Percentiles rank a stretch among this genome's conserved stretches.
These are phyloP conservation scores for Corchorus olitorius DNA, from an alignment of 345 rosid genomes.

Conservation along the genomic window DNA sequence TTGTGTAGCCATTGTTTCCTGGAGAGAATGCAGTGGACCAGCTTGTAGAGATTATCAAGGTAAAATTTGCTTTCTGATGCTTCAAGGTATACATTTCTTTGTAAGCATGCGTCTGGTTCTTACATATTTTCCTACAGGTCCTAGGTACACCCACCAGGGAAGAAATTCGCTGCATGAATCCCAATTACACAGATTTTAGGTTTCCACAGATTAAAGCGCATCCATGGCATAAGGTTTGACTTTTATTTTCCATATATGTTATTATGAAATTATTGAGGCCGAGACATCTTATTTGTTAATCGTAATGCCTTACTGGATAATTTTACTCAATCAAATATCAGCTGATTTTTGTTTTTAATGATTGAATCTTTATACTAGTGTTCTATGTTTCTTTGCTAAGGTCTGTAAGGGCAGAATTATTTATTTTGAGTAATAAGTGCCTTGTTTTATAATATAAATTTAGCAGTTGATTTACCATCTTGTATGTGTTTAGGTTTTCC, in stretches of 20 bases:
- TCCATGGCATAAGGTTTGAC: conserved; percentile 84
- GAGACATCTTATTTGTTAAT: not conserved
- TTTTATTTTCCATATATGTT: not conserved
- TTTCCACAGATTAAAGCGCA: conserved; percentile 95
- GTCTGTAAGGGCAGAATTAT: not conserved
- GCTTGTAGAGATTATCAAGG: conserved; percentile 96
- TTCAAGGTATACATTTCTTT: not conserved
- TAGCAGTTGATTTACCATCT: not conserved
- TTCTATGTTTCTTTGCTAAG: not conserved
- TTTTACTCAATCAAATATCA: not conserved
- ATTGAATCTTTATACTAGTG: not conserved
- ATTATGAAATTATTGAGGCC: not conserved
- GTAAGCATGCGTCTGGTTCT: not conserved
- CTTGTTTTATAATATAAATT: not conserved
- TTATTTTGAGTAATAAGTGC: not conserved
- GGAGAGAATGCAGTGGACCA: conserved; percentile 96
- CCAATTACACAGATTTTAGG: conserved; percentile 81
- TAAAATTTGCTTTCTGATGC: conserved; percentile 23
- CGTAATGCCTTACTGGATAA: not conserved
- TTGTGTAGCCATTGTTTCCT: conserved; percentile 77
- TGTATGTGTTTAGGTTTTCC: conserved; percentile 52
- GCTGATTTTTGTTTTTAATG: not conserved
- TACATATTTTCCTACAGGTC: conserved; percentile 51
- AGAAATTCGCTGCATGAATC: conserved; percentile 96
- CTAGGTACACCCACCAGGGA: conserved; percentile 95